phyloP scores from a whole-genome alignment of 2,329 filamentous ascomycete species.

The Apiospora arundinis region DNA sequence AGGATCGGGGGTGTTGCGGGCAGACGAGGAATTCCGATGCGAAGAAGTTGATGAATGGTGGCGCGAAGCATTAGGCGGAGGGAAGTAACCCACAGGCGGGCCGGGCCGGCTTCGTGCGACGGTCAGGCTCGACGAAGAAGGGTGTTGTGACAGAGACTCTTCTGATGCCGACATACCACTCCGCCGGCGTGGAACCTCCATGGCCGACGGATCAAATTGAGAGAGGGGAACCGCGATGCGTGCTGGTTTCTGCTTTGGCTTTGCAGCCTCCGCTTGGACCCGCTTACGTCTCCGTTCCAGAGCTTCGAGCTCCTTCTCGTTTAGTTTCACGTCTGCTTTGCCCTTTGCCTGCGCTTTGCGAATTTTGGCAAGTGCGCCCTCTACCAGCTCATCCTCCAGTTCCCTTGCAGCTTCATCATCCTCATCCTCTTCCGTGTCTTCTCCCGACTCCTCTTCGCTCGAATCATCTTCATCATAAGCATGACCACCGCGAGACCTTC shows the following conservation, averaged over 20 bases:
- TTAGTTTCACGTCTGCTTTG: slow-evolving; percentile 80
- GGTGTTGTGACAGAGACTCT: slow-evolving; percentile 46
- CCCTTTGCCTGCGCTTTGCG: slow-evolving; percentile 78
- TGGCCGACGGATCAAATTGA: slow-evolving; percentile 50
- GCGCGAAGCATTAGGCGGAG: slow-evolving; percentile 51
- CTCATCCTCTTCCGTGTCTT: slow-evolving; percentile 60
- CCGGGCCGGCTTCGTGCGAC: slow-evolving; percentile 43
- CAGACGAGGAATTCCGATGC: slow-evolving; percentile 41
- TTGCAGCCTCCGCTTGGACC: slow-evolving; percentile 52
- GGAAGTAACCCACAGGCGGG: slow-evolving; percentile 59
- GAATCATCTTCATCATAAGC: slow-evolving; percentile 54
- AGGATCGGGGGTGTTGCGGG: slow-evolving; percentile 48
- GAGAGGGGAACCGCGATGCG: slow-evolving; percentile 61
- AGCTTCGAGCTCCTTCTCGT: slow-evolving; percentile 79
- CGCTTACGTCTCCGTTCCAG: slow-evolving; percentile 73
- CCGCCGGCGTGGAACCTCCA: slow-evolving; percentile 43
- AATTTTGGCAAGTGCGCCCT: slow-evolving; percentile 81
- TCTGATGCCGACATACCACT: slow-evolving; percentile 38
- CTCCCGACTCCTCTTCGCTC: slow-evolving; percentile 55
- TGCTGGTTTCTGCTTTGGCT: slow-evolving; percentile 53
- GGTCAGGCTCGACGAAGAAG: slow-evolving; percentile 45
- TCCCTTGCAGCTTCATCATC: slow-evolving; percentile 50
- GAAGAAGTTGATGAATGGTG: slow-evolving; percentile 50
- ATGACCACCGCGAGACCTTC: slow-evolving; percentile 46
- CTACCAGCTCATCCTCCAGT: slow-evolving; percentile 59